A percentile compares a stretch with the other conserved stretches of the same genome.
phyloP scores from a whole-genome alignment of 345 rosid genomes.

The Moringa oleifera region DNA sequence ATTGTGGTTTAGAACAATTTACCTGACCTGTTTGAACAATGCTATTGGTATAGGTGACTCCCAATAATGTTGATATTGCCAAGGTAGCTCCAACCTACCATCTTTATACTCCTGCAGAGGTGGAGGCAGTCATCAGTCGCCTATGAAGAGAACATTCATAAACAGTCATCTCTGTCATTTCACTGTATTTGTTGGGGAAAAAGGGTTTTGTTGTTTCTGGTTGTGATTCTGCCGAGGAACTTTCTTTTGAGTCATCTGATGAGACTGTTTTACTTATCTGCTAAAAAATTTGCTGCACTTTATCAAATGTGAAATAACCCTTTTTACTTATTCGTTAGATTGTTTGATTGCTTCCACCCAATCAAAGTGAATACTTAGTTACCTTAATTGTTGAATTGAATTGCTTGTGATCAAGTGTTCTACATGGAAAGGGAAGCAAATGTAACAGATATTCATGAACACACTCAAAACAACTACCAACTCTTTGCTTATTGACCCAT shows the following conservation, averaged over 20 bases:
- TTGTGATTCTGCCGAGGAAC: neutral
- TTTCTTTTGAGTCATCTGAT: neutral
- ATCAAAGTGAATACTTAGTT: too few species aligned
- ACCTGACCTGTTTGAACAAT: neutral
- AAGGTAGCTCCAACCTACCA: conserved; percentile 83
- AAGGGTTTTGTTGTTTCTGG: neutral
- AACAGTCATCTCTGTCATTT: neutral
- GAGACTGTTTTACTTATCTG: neutral
- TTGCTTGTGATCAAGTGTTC: neutral
- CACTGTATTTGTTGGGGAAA: neutral
- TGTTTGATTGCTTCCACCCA: too few species aligned
- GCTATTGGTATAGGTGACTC: conserved; percentile 60
- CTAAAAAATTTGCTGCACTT: too few species aligned
- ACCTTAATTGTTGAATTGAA: too few species aligned
- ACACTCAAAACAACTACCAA: too few species aligned
- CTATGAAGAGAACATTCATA: conserved; percentile 30
- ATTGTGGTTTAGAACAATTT: neutral
- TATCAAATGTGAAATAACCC: too few species aligned
- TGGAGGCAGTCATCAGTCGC: conserved; percentile 81
- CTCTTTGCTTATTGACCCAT: too few species aligned
- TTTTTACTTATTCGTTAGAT: too few species aligned
- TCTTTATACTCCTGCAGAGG: conserved; percentile 87
- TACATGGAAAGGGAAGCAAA: too few species aligned
- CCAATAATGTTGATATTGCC: conserved; percentile 92
- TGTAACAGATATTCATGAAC: too few species aligned